These are phyloP conservation scores for Crithidia thermophila DNA, from an alignment of 208 protist genomes.

Conservation along the genomic window DNA sequence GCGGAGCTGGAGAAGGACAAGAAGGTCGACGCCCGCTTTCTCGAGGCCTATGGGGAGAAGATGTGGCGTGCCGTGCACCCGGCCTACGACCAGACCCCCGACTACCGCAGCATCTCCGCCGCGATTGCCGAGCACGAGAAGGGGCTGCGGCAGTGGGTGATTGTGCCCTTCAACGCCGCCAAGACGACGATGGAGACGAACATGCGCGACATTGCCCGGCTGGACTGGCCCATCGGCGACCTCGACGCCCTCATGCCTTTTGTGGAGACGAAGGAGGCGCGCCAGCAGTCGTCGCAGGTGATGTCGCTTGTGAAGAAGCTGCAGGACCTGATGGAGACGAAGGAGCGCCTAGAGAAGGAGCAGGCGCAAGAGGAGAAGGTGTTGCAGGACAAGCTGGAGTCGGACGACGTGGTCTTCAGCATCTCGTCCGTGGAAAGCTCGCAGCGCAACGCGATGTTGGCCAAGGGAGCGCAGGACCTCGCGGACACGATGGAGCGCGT, in stretches of 20 bases:
- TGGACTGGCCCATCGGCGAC: slow-evolving; percentile 75
- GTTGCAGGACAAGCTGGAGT: slow-evolving; percentile 69
- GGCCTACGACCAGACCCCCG: slow-evolving; percentile 42
- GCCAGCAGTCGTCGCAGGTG: slow-evolving; percentile 61
- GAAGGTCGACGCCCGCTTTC: slow-evolving; percentile 47
- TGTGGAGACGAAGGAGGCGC: slow-evolving; percentile 64
- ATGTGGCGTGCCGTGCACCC: slow-evolving; percentile 74
- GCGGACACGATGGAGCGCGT: slow-evolving; percentile 63
- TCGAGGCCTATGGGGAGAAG: slow-evolving; percentile 69
- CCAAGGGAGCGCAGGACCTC: slow-evolving; percentile 51
- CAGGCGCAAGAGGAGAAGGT: slow-evolving; percentile 42
- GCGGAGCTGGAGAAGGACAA: slow-evolving; percentile 60
- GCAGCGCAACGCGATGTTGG: slow-evolving; percentile 60
- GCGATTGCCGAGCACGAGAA: slow-evolving; percentile 62
- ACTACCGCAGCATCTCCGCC: slow-evolving; percentile 56
- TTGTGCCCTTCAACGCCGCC: slow-evolving; percentile 47
- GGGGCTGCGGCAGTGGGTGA: slow-evolving; percentile 47
- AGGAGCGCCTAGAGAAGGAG: slow-evolving; percentile 38
- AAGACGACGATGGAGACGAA: slow-evolving; percentile 52
- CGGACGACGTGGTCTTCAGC: slow-evolving; percentile 64
- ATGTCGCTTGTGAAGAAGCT: slow-evolving; percentile 51
- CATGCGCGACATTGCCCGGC: slow-evolving; percentile 60
- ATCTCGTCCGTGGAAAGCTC: slow-evolving; percentile 64
- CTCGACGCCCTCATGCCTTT: slow-evolving; percentile 88
- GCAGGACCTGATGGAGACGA: slow-evolving; percentile 53